phyloP scores from a whole-genome alignment of 1,284 basidiomycete species.

The Peniophora sp. region DNA sequence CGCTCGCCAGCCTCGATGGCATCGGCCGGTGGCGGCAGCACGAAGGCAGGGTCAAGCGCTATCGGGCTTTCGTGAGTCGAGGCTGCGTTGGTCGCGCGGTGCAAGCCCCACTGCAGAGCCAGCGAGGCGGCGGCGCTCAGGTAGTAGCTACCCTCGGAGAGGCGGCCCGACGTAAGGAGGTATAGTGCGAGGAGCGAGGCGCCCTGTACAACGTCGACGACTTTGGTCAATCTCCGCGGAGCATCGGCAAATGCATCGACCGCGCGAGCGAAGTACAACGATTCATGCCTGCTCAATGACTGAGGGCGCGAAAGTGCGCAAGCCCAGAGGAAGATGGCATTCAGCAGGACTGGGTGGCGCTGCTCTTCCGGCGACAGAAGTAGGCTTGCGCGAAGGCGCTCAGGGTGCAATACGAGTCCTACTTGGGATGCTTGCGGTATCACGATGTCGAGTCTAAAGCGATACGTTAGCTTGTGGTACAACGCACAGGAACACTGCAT shows the following conservation, averaged over 20 bases:
- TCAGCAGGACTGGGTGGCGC: conserved; percentile 66
- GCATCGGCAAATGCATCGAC: conserved; percentile 54
- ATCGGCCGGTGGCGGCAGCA: conserved; percentile 48
- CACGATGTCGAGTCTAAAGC: conserved; percentile 59
- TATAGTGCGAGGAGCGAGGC: conserved; percentile 67
- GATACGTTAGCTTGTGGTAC: too few relatives aligned
- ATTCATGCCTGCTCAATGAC: conserved; percentile 58
- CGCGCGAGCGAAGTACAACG: conserved; percentile 53
- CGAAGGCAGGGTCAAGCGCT: conserved; percentile 31
- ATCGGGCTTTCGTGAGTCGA: conserved; percentile 22
- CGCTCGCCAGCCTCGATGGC: conserved; percentile 36
- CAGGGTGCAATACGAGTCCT: conserved; percentile 60
- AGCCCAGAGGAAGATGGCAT: conserved; percentile 73
- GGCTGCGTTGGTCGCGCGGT: conserved; percentile 35
- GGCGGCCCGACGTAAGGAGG: conserved; percentile 63
- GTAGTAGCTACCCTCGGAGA: conserved; percentile 68
- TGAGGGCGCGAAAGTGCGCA: conserved; percentile 69
- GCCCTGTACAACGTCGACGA: conserved; percentile 65
- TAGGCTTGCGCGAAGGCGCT: conserved; percentile 52
- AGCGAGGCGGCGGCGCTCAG: conserved; percentile 60
- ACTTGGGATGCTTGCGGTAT: conserved; percentile 68
- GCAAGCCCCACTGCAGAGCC: conserved; percentile 59
- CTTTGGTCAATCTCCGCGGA: conserved; percentile 41
- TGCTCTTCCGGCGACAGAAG: conserved; percentile 44
- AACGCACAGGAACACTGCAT: too few relatives aligned